These are phyloP conservation scores for Phytophthora chlamydospora DNA, from an alignment of 352 stramenopile species.

Conservation along the genomic window DNA sequence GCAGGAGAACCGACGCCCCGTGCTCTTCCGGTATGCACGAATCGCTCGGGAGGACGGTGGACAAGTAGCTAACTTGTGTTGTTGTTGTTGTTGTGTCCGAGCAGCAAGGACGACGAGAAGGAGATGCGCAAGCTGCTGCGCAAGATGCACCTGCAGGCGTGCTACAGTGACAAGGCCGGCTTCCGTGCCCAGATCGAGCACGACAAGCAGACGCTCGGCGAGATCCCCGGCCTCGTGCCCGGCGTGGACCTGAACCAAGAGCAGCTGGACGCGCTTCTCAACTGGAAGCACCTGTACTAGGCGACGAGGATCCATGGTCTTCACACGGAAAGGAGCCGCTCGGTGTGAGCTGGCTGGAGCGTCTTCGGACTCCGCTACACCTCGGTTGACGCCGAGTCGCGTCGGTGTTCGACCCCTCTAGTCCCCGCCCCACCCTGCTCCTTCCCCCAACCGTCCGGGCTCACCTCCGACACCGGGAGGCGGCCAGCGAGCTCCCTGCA, in stretches of 20 bases:
- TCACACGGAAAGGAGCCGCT: slow-evolving; percentile 7
- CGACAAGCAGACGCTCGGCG: slow-evolving; percentile 69
- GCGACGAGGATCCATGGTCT: slow-evolving; percentile 17
- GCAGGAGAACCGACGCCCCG: slow-evolving; percentile 34
- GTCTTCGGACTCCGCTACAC: not conserved
- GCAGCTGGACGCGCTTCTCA: slow-evolving; percentile 74
- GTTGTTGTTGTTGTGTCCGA: not conserved
- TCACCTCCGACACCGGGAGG: slow-evolving; percentile 23
- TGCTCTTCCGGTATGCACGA: slow-evolving; percentile 29
- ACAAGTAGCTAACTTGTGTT: slow-evolving; percentile 11
- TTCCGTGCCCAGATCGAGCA: slow-evolving; percentile 64
- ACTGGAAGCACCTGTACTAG: slow-evolving; percentile 84
- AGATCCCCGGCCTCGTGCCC: slow-evolving; percentile 61
- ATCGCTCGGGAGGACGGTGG: not conserved
- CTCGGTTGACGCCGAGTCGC: slow-evolving; percentile 3
- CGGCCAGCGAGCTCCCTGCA: slow-evolving; percentile 14
- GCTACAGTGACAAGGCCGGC: slow-evolving; percentile 55
- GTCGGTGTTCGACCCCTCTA: not conserved
- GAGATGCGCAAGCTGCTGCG: slow-evolving; percentile 79
- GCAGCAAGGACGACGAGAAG: slow-evolving; percentile 86
- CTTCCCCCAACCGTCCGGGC: slow-evolving; percentile 8
- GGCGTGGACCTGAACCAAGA: slow-evolving; percentile 62
- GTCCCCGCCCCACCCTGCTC: slow-evolving; percentile 1
- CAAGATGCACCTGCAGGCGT: slow-evolving; percentile 80
- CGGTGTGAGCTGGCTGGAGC: not conserved